Percentiles rank a stretch among this genome's conserved stretches.
phyloP scores from a whole-genome alignment of 805 yeast genomes.

The Saccharomycopsis capsularis region DNA sequence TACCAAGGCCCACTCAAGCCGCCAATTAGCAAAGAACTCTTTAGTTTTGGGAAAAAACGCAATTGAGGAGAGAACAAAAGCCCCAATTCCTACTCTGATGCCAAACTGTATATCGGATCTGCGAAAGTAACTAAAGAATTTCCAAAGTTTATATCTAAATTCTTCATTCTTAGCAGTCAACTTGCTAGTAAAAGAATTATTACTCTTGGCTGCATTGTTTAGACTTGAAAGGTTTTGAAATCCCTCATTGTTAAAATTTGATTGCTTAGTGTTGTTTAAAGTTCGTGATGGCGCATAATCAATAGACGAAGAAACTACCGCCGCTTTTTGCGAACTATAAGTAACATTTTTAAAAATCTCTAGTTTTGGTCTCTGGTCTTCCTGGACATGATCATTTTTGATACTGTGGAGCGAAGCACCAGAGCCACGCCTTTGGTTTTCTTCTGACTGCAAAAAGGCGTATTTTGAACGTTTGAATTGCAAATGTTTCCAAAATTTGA shows the following conservation, averaged over 20 bases:
- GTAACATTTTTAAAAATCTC: constrained; percentile 8
- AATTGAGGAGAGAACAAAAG: constrained; percentile 54
- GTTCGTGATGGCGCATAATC: no score
- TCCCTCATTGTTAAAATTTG: neutral
- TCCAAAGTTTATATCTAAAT: constrained; percentile 41
- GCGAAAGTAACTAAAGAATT: constrained; percentile 42
- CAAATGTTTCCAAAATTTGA: constrained; percentile 48
- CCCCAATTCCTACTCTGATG: constrained; percentile 71
- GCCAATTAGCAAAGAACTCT: constrained; percentile 51
- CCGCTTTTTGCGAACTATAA: neutral
- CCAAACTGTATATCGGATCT: constrained; percentile 73
- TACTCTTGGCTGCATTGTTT: constrained; percentile 16
- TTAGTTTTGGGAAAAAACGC: constrained; percentile 59
- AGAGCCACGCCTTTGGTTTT: no score
- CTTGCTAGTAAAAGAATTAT: neutral
- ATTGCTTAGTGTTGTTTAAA: neutral
- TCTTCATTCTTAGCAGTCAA: neutral
- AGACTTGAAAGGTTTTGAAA: constrained; percentile 6
- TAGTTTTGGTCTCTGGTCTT: constrained; percentile 1
- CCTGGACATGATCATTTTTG: neutral
- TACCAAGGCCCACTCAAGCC: constrained; percentile 83
- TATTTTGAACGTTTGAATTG: neutral
- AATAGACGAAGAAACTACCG: no score
- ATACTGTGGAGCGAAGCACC: neutral
- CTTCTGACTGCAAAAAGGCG: neutral